Conservation (phyloP, 306 rosid species). For the Hippophae tibetana region DNA sequence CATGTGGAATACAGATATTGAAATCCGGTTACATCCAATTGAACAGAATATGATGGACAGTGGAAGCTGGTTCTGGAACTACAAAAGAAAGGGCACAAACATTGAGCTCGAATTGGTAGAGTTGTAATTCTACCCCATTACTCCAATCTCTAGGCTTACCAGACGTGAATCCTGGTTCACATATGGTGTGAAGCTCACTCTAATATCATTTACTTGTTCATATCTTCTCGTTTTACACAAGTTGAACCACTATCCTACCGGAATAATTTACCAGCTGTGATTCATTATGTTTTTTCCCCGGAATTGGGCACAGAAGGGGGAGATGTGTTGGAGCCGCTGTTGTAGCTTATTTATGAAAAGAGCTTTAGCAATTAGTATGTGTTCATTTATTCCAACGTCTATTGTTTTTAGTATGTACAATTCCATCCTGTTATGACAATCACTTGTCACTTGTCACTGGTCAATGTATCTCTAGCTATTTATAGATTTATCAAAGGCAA, state of each 20-base stretch:
- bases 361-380: constrained; percentile 19
- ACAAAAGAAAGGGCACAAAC: constrained; percentile 53
- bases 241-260: constrained; percentile 39
- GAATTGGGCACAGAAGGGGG: background rate
- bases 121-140: constrained; percentile 19
- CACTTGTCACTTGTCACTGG: background rate
- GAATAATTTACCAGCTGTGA: background rate
- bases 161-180: constrained; percentile 82
- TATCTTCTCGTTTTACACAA: constrained; percentile 48
- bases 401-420: background rate
- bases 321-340: constrained; percentile 5
- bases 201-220: background rate
- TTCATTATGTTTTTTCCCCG: background rate
- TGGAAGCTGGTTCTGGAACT: constrained; percentile 91
- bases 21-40: constrained; percentile 42
- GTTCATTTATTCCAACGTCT: constrained; percentile 12
- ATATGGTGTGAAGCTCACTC: constrained; percentile 32
- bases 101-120: constrained; percentile 57
- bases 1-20: constrained; percentile 36
- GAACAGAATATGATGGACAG: constrained; percentile 45
- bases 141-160: constrained; percentile 14
- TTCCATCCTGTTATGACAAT: background rate
- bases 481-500: too few species aligned
- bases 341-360: constrained; percentile 27
- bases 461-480: background rate